phyloP scores from a whole-genome alignment of 2,329 filamentous ascomycete genomes.

The Ophiostoma sp. region DNA sequence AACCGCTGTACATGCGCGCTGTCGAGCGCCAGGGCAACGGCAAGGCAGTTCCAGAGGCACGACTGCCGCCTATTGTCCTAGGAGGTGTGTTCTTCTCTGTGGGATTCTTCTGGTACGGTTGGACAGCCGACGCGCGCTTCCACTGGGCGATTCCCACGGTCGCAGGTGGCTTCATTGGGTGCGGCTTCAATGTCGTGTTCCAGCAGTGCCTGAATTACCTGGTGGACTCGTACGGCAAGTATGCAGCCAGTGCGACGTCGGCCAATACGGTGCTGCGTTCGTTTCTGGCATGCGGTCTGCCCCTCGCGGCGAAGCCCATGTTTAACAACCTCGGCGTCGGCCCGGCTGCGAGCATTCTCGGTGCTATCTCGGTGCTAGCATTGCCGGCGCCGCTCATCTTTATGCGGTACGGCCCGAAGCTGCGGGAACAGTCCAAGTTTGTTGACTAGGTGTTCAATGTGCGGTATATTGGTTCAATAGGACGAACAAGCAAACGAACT shows the following conservation, averaged over 20 bases:
- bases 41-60: constrained; percentile 34
- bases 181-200: constrained; percentile 44
- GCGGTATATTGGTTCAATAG: neutral
- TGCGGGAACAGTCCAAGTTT: constrained; percentile 24
- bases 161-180: constrained; percentile 37
- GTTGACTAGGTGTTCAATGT: neutral
- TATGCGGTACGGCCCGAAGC: constrained; percentile 21
- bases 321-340: constrained; percentile 40
- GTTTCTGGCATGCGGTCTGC: constrained; percentile 53
- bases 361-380: constrained; percentile 41
- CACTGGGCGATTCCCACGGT: constrained; percentile 25
- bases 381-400: constrained; percentile 44
- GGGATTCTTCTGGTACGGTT: constrained; percentile 37
- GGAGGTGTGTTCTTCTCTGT: constrained; percentile 40
- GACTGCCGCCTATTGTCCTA: constrained; percentile 42
- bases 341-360: constrained; percentile 26
- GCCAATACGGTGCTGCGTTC: constrained; percentile 56
- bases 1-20: constrained; percentile 43
- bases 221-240: constrained; percentile 49
- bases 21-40: constrained; percentile 38
- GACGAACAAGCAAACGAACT: no score
- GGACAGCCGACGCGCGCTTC: constrained; percentile 25
- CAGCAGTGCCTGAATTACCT: constrained; percentile 48
- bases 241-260: constrained; percentile 59
- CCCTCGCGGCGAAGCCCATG: constrained; percentile 55